These are phyloP conservation scores for Phytophthora agathidicida DNA, from an alignment of 352 stramenopile genomes.

Conservation along the genomic window DNA sequence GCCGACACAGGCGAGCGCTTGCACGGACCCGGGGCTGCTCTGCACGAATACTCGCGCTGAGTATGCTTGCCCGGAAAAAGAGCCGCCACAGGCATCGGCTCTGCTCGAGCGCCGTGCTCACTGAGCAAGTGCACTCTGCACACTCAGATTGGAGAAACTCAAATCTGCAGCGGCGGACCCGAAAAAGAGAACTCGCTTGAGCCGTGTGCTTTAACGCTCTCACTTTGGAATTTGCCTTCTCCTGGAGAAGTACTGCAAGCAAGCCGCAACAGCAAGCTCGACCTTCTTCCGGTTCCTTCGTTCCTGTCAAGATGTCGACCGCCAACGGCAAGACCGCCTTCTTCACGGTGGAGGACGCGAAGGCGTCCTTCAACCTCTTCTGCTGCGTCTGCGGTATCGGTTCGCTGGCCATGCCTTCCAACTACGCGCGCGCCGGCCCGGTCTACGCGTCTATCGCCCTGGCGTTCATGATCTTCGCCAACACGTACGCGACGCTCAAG, in stretches of 20 bases:
- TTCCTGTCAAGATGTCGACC: conserved; percentile 39
- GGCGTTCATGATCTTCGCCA: conserved; percentile 53
- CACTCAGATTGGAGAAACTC: conserved; percentile 1
- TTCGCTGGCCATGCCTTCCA: conserved; percentile 53
- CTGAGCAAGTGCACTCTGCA: conserved; percentile 11
- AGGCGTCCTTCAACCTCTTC: conserved; percentile 51
- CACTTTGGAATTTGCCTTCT: conserved; percentile 37
- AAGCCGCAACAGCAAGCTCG: conserved; percentile 7
- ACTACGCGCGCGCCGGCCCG: conserved; percentile 51
- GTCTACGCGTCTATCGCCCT: conserved; percentile 41
- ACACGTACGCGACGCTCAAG: conserved; percentile 49
- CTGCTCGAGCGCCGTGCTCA: conserved; percentile 20
- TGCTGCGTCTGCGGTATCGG: conserved; percentile 47
- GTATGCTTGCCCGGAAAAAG: conserved; percentile 25
- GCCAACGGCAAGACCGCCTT: too few species aligned
- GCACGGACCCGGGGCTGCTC: conserved; percentile 4
- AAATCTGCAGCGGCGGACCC: conserved; percentile 25
- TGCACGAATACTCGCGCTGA: conserved; percentile 10
- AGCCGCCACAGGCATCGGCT: conserved; percentile 16
- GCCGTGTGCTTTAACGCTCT: conserved; percentile 19
- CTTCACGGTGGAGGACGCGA: conserved; percentile 51
- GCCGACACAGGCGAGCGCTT: conserved; percentile 13
- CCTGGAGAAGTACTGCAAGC: conserved; percentile 22
- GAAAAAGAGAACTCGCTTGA: conserved; percentile 1
- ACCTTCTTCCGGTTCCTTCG: conserved; percentile 19